These are phyloP conservation scores for Cladosporium austrohemisphaericum DNA, from an alignment of 2,329 filamentous ascomycete genomes.

Conservation along the genomic window DNA sequence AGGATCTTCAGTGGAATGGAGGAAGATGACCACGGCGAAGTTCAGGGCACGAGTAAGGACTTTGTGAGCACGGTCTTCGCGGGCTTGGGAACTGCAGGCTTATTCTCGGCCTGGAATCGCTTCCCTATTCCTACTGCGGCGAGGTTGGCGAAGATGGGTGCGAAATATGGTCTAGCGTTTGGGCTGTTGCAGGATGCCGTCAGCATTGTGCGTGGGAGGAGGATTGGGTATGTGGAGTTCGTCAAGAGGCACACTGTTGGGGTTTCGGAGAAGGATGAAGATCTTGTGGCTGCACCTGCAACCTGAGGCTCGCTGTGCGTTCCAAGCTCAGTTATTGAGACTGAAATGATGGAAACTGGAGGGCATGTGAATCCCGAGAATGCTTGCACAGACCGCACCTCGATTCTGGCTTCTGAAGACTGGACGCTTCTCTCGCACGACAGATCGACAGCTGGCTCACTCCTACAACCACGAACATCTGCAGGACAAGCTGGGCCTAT, in stretches of 20 bases:
- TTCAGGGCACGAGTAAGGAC: conserved; percentile 54
- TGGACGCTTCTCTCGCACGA: no score
- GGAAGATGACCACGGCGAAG: conserved; percentile 31
- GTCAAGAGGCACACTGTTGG: conserved; percentile 29
- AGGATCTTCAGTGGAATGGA: conserved; percentile 28
- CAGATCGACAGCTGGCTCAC: no score
- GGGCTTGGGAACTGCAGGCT: conserved; percentile 76
- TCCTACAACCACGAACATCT: no score
- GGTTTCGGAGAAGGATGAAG: not conserved
- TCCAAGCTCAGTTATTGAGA: no score
- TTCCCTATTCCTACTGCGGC: conserved; percentile 65
- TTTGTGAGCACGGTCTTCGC: conserved; percentile 77
- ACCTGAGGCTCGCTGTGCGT: no score
- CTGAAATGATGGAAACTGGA: no score
- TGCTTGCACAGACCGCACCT: no score
- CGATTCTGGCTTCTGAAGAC: no score
- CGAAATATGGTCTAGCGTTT: conserved; percentile 74
- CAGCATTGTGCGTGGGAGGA: conserved; percentile 65
- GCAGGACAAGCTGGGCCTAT: no score
- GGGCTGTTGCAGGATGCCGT: conserved; percentile 76
- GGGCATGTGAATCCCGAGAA: no score
- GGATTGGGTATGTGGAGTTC: conserved; percentile 71
- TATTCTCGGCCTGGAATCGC: conserved; percentile 80
- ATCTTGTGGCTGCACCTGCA: not conserved
- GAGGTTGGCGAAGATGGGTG: conserved; percentile 70